Evolutionary conservation across 2,329 filamentous ascomycete genomes (phyloP), one percentile per base, ranked within the genome.

Genomic region (Blastomyces emzantsi): DNA sequence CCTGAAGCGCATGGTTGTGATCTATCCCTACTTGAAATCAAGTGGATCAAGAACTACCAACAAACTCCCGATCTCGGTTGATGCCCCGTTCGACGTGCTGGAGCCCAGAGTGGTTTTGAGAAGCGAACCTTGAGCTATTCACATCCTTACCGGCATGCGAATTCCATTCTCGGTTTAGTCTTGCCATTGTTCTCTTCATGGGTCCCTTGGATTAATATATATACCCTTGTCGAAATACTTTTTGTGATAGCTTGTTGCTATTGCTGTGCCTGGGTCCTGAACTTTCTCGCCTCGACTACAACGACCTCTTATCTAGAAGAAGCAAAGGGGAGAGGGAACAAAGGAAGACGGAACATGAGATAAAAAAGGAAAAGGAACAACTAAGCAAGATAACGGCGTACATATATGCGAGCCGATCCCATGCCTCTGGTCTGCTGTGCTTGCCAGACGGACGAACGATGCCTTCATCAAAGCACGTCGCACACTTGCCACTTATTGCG

Each of bases 401-500:
- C 39, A 28, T 33, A 28, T 43, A 60, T 33, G 28, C 13, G 25
- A 47, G n/a, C 28, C 25, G 25, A 51, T 33, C 28, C 47, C 30
- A 49, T 49, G 43, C 49, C 15, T 49, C 19, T 39, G 36, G 39
- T 13, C 52, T 47, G 7, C 74, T 63, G 71, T 75, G 36, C 77
- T 75, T 75, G 71, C 71, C 76, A 65, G 73, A 71, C 65, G 73
- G 73, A 65, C 72, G 70, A 67, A 73, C 69, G 63, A 73, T 74
- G 64, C 66, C 72, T 65, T 73, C 75, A 52, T 74, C 70, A 57
- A 78, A 76, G 66, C 73, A 71, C 45, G 70, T 75, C 36, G 62
- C 75, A 33, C 73, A 73, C 63, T 68, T 80, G 51, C 77, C 77
- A 62, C 73, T 75, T 54, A 80, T 80, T 68, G 78, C 78, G 8